Evolutionary conservation across 805 yeast genomes (phyloP), one percentile per base, ranked within the genome.

Genomic region (Monosporozyma unispora): DNA sequence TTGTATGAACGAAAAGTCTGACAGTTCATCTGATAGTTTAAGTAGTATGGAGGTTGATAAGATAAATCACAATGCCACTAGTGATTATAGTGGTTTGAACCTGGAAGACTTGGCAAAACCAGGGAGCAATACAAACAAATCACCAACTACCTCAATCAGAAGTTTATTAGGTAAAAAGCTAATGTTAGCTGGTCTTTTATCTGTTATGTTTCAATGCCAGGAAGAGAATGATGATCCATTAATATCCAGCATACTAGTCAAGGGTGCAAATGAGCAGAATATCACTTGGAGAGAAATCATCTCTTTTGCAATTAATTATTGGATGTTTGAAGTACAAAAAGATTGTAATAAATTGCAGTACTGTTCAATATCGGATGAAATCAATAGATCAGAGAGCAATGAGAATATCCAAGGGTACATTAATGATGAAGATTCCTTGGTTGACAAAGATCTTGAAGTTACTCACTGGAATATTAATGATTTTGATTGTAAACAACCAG

Each of bases 231-330:
- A 54, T 31, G 60, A 58, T 19, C 56, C 52, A n/a, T 31, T 53
- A 16, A 49, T 54, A 39, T 39, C 52, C 8, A 48, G 51, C 29
- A 45, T 52, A 12, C 45, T 53, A 27, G 33, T 45, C 14, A 47
- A 48, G 9, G 54, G 48, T 2, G 33, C 45, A 35, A 54, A 52
- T 29, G 39, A 64, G 22, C 42, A 59, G 44, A 59, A 70, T 46
- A 70, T 73, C 44, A 72, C 78, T 42, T 87, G 95, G 95, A 78
- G 85, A 58, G 87, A 83, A 51, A 68, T 81, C 11, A 64, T 88
- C 16, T 76, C 84, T 1, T 79, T 78, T 38, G 87, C 91, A 2
- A 74, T 84, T 57, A 86, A 87, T 56, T 77, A 77, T 51, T 85
- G 88, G 86, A 73, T 78, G 44, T 71, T 46, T 19, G 53, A 56